phyloP scores from a whole-genome alignment of 139 green algal genomes.

The Chlamydomonas schloesseri region DNA sequence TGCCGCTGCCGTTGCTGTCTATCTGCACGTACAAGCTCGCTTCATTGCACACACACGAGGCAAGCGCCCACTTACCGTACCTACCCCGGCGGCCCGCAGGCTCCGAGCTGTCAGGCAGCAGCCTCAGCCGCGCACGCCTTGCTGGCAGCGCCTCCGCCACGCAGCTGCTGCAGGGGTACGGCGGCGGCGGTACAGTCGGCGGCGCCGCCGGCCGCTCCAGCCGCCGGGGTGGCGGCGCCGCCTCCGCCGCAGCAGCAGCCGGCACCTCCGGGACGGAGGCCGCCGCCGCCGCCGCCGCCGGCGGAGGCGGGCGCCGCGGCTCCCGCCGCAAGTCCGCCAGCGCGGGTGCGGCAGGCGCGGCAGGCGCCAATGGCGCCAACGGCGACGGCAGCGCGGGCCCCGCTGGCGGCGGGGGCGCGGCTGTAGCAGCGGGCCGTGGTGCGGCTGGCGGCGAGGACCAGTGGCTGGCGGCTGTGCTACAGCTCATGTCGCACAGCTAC shows the following conservation, averaged over 20 bases:
- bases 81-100: too few species aligned
- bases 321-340: not conserved
- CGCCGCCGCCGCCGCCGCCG: not conserved
- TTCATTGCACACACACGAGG: too few species aligned
- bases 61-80: too few species aligned
- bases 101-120: conserved; percentile 14
- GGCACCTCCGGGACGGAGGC: not conserved
- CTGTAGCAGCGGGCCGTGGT: not conserved
- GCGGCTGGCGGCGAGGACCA: not conserved
- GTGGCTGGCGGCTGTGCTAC: conserved; percentile 19
- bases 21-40: too few species aligned
- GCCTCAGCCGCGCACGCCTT: not conserved
- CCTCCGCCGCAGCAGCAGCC: too few species aligned
- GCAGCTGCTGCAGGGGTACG: not conserved
- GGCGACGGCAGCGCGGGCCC: not conserved
- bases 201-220: not conserved
- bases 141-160: not conserved
- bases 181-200: not conserved
- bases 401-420: not conserved
- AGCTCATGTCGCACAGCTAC: conserved; percentile 28
- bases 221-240: not conserved
- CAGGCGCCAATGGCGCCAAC: not conserved
- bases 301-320: not conserved
- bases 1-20: too few species aligned
- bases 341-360: not conserved